Percentiles rank a stretch among this genome's conserved stretches.
Conservation (phyloP, 352 stramenopile genomes). For the Pilasporangium apinafurcum region DNA sequence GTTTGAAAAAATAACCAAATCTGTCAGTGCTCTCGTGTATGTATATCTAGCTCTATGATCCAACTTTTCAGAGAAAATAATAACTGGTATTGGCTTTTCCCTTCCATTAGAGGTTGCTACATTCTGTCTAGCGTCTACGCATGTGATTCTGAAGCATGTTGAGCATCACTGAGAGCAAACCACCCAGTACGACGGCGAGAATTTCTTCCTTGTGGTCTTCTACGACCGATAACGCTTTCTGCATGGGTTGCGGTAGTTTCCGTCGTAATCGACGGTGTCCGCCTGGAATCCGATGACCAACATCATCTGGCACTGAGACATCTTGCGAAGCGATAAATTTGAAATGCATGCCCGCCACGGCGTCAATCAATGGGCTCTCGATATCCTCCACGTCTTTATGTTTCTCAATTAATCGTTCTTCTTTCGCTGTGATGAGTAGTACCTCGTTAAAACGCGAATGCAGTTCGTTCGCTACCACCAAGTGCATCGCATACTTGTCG, state of each 20-base stretch:
- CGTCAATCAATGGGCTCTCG: conserved; percentile 51
- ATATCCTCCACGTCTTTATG: conserved; percentile 62
- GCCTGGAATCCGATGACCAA: conserved; percentile 27
- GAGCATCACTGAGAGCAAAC: conserved; percentile 64
- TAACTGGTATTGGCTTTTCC: too few species aligned
- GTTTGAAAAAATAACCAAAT: conserved; percentile 11
- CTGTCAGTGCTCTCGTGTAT: too few species aligned
- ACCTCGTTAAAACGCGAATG: conserved; percentile 91
- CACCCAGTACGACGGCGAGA: conserved; percentile 54
- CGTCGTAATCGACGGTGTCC: conserved; percentile 29
- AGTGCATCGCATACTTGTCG: conserved; percentile 93
- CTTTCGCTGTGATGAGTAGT: conserved; percentile 59
- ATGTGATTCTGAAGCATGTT: conserved; percentile 64
- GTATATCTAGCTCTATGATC: too few species aligned
- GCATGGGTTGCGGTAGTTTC: conserved; percentile 25
- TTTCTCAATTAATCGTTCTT: conserved; percentile 44
- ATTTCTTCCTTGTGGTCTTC: conserved; percentile 75
- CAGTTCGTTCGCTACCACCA: conserved; percentile 97
- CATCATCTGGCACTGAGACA: conserved; percentile 48
- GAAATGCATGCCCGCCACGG: conserved; percentile 61
- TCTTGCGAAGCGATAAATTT: conserved; percentile 60
- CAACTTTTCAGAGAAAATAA: too few species aligned
- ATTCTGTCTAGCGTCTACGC: conserved; percentile 22
- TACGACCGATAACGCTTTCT: conserved; percentile 31
- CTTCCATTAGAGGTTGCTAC: too few species aligned